phyloP scores from a whole-genome alignment of 805 yeast genomes.

The Metschnikowia gelsemii region DNA sequence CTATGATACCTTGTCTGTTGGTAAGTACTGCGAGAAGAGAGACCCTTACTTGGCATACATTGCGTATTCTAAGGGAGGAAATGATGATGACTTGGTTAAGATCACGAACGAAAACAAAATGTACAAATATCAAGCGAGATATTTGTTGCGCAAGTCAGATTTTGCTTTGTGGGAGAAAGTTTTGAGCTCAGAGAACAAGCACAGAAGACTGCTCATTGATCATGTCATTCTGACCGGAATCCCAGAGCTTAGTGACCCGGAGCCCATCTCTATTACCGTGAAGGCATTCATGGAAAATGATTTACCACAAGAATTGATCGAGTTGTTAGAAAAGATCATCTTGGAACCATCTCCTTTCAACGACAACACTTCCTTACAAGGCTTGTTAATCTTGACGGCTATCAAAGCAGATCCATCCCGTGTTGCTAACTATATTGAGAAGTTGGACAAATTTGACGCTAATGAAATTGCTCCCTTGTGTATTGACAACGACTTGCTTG shows the following conservation, averaged over 20 bases:
- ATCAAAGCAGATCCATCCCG: conserved; percentile 90
- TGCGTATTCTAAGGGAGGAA: conserved; percentile 93
- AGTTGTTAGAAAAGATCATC: conserved; percentile 91
- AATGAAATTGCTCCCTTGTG: conserved; percentile 91
- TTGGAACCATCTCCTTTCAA: conserved; percentile 96
- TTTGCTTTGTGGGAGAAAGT: conserved; percentile 78
- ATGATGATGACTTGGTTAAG: conserved; percentile 83
- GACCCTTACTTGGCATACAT: conserved; percentile 98
- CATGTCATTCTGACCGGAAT: conserved; percentile 95
- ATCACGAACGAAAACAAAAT: conserved; percentile 96
- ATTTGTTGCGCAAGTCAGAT: conserved; percentile 86
- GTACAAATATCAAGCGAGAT: conserved; percentile 99
- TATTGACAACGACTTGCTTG: conserved; percentile 81
- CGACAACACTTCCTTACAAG: conserved; percentile 93
- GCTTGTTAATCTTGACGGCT: conserved; percentile 88
- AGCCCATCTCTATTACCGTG: conserved; percentile 89
- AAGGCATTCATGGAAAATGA: conserved; percentile 96
- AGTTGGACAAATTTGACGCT: conserved; percentile 87
- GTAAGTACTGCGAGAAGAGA: conserved; percentile 97
- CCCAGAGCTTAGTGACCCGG: conserved; percentile 90
- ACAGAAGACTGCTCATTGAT: conserved; percentile 89
- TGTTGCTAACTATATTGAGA: conserved; percentile 80
- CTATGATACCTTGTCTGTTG: conserved; percentile 93
- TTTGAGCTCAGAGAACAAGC: conserved; percentile 68
- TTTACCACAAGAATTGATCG: conserved; percentile 88